Percentiles rank a stretch among this genome's conserved stretches.
Conservation (phyloP, 257 asterid genomes). For the Solanum lycopersicoides region DNA sequence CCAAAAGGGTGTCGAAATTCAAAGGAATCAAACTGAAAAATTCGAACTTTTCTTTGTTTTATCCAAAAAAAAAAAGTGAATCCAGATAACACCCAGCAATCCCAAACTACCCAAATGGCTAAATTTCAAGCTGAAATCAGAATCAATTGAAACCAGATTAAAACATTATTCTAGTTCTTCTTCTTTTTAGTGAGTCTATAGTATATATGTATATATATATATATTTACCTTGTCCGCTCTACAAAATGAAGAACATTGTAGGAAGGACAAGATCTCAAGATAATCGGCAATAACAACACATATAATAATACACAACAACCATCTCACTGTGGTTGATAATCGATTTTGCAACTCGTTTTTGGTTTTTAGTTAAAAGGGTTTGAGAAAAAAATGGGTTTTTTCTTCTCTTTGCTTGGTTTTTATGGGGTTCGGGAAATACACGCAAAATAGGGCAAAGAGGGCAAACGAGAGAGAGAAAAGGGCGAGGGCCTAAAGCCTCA, state of each 20-base stretch:
- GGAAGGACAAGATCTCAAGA: neutral
- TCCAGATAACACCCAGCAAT: neutral
- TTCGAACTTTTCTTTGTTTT: neutral
- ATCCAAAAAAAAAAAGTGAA: neutral
- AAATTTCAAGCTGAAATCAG: neutral
- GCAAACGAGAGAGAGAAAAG: neutral
- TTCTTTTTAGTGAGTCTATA: neutral
- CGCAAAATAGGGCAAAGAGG: neutral
- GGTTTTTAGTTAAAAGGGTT: neutral
- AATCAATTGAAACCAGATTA: neutral
- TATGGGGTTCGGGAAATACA: constrained; percentile 3
- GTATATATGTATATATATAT: neutral
- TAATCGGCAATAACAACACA: neutral
- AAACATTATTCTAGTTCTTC: neutral
- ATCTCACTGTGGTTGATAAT: neutral
- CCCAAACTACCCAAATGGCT: neutral
- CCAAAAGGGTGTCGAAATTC: constrained; percentile 2
- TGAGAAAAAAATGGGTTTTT: neutral
- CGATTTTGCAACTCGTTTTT: neutral
- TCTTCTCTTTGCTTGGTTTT: neutral
- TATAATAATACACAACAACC: neutral
- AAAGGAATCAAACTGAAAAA: neutral
- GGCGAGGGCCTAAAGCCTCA: neutral
- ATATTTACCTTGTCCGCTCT: constrained; percentile 11
- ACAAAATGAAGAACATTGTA: constrained; percentile 16